phyloP scores from a whole-genome alignment of 495 filamentous ascomycete species.

The Bryoglossum gracile region DNA sequence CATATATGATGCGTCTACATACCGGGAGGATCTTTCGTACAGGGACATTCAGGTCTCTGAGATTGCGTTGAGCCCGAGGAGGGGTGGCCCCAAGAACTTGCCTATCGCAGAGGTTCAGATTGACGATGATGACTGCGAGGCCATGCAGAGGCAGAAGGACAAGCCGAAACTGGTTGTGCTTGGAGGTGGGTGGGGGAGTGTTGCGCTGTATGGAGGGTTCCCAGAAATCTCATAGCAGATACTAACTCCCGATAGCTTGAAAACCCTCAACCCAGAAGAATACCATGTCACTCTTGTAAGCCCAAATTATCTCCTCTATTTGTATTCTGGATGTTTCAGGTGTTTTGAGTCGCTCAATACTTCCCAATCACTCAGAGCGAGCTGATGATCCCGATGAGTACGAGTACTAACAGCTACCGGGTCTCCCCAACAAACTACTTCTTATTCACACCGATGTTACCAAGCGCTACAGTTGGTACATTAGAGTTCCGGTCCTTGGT shows the following conservation, averaged over 20 bases:
- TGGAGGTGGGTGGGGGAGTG: constrained; percentile 92
- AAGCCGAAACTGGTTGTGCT: constrained; percentile 90
- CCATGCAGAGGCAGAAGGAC: constrained; percentile 59
- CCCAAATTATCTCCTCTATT: too few species aligned
- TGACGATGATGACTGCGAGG: constrained; percentile 74
- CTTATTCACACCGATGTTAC: constrained; percentile 95
- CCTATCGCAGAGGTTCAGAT: constrained; percentile 82
- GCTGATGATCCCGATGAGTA: too few species aligned
- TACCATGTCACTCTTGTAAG: constrained; percentile 77
- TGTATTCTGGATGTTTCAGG: too few species aligned
- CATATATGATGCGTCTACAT: constrained; percentile 89
- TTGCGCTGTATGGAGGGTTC: too few species aligned
- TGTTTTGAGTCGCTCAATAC: too few species aligned
- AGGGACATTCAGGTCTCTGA: constrained; percentile 76
- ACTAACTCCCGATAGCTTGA: too few species aligned
- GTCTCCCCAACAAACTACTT: constrained; percentile 95
- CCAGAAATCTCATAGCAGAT: too few species aligned
- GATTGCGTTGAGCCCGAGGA: constrained; percentile 69
- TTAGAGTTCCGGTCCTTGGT: constrained; percentile 84
- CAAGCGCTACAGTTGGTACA: constrained; percentile 92
- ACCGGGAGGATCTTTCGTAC: constrained; percentile 56
- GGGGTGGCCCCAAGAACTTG: constrained; percentile 91
- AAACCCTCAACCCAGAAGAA: constrained; percentile 79
- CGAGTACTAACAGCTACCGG: constrained; percentile 57
- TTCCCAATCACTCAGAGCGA: too few species aligned